Evolutionary conservation across 352 stramenopile species (phyloP).

Genomic region (Peronospora belbahrii): DNA sequence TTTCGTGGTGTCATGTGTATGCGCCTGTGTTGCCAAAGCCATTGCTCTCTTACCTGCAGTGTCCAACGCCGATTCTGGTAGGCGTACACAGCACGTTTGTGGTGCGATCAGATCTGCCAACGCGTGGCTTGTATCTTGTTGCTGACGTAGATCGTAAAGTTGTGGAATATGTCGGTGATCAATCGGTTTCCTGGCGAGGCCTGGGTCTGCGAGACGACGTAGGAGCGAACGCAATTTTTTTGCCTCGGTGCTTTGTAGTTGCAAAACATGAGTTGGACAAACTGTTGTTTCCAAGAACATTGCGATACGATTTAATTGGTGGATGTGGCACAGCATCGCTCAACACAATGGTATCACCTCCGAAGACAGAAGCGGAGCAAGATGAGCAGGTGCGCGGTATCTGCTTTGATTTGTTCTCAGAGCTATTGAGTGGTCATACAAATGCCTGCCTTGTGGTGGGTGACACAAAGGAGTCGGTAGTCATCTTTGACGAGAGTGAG

Average conservation of each 20-base stretch:
- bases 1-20: constrained; percentile 88
- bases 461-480: constrained; percentile 79
- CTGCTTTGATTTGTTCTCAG: constrained; percentile 62
- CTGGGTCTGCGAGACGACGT: constrained; percentile 45
- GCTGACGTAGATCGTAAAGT: constrained; percentile 64
- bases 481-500: constrained; percentile 84
- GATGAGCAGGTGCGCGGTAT: constrained; percentile 50
- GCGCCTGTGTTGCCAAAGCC: constrained; percentile 76
- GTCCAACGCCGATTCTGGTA: constrained; percentile 85
- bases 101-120: constrained; percentile 46
- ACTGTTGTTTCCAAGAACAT: constrained; percentile 32
- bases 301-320: constrained; percentile 37
- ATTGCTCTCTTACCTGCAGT: constrained; percentile 84
- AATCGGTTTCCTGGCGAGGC: constrained; percentile 46
- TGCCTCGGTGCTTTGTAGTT: constrained; percentile 46
- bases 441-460: constrained; percentile 73
- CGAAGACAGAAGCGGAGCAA: constrained; percentile 19
- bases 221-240: constrained; percentile 31
- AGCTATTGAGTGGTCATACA: constrained; percentile 56
- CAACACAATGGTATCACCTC: constrained; percentile 4
- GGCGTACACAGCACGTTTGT: constrained; percentile 74
- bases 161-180: constrained; percentile 59
- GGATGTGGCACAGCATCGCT: constrained; percentile 13
- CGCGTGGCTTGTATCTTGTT: constrained; percentile 61
- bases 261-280: constrained; percentile 50